Percentiles rank a stretch among this genome's conserved stretches.
Evolutionary conservation across 2,329 filamentous ascomycete species (phyloP).

Genomic region (Cyclaneusma minus): DNA sequence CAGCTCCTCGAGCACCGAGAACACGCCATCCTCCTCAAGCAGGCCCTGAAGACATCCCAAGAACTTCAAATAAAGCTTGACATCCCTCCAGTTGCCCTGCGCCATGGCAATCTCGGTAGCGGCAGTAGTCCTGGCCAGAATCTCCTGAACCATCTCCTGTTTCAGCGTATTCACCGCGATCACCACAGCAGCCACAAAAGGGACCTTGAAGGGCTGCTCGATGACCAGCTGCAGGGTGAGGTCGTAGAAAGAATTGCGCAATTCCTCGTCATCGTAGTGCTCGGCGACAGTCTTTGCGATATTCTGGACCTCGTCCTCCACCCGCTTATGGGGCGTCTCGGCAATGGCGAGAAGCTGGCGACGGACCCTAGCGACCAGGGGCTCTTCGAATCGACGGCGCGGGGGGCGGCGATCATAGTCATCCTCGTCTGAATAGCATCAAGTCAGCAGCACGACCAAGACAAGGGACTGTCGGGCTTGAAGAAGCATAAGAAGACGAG

Average conservation of each 20-base stretch:
- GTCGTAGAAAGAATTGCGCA: constrained; percentile 57
- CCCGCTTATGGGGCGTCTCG: constrained; percentile 64
- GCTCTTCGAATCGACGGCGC: constrained; percentile 60
- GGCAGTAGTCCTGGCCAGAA: constrained; percentile 47
- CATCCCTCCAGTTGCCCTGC: constrained; percentile 70
- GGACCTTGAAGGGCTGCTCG: constrained; percentile 96
- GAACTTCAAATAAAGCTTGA: constrained; percentile 82
- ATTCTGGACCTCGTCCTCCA: constrained; percentile 61
- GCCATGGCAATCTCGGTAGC: constrained; percentile 52
- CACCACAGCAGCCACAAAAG: constrained; percentile 75
- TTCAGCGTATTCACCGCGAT: constrained; percentile 67
- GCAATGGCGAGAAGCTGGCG: constrained; percentile 68
- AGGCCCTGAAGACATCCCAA: constrained; percentile 72
- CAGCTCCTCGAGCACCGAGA: constrained; percentile 74
- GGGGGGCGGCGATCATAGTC: constrained; percentile 60
- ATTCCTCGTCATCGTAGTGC: constrained; percentile 71
- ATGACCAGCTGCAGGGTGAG: constrained; percentile 61
- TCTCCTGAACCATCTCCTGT: constrained; percentile 54
- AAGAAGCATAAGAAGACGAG: neutral
- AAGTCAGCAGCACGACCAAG: constrained; percentile 12
- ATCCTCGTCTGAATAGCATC: constrained; percentile 48
- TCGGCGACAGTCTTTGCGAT: constrained; percentile 68
- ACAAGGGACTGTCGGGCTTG: neutral
- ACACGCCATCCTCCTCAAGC: constrained; percentile 72
- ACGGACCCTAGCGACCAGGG: constrained; percentile 54